phyloP scores from a whole-genome alignment of 2,329 filamentous ascomycete species.

The Penicillium crustosum region DNA sequence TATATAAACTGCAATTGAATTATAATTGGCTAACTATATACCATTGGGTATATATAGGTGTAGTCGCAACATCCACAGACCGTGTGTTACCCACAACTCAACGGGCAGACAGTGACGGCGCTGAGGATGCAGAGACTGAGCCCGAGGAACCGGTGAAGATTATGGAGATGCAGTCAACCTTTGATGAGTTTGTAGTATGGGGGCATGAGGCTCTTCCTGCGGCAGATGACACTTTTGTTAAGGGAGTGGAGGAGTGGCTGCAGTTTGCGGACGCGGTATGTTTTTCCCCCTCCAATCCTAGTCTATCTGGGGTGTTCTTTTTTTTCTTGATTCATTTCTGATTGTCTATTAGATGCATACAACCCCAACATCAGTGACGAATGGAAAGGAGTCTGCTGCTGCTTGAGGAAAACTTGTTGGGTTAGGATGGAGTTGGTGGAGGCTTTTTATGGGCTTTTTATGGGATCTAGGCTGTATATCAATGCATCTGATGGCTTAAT shows the following conservation, averaged over 20 bases:
- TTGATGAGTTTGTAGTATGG: constrained; percentile 80
- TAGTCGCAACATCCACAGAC: constrained; percentile 57
- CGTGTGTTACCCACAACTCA: constrained; percentile 27
- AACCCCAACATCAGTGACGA: constrained; percentile 4
- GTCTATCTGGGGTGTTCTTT: neutral
- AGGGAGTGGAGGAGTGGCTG: constrained; percentile 79
- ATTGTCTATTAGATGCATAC: constrained; percentile 31
- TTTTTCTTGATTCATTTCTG: constrained; percentile 10
- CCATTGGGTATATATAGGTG: constrained; percentile 44
- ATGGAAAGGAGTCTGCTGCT: constrained; percentile 6
- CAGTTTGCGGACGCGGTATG: constrained; percentile 67
- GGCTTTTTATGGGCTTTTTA: neutral
- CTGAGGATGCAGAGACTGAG: constrained; percentile 49
- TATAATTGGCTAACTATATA: neutral
- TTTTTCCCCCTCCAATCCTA: constrained; percentile 5
- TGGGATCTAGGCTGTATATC: neutral
- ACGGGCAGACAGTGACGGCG: constrained; percentile 42
- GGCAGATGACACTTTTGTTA: constrained; percentile 67
- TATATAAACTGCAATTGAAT: neutral
- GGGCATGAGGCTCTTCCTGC: constrained; percentile 70
- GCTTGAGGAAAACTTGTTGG: neutral
- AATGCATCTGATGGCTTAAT: neutral
- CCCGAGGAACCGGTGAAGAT: constrained; percentile 53
- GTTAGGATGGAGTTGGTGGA: neutral
- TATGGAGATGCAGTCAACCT: constrained; percentile 64